Evolutionary conservation across 2,329 filamentous ascomycete species (phyloP), one percentile per base, ranked within the genome.

Genomic region (Lasiodiplodia hormozganensis): DNA sequence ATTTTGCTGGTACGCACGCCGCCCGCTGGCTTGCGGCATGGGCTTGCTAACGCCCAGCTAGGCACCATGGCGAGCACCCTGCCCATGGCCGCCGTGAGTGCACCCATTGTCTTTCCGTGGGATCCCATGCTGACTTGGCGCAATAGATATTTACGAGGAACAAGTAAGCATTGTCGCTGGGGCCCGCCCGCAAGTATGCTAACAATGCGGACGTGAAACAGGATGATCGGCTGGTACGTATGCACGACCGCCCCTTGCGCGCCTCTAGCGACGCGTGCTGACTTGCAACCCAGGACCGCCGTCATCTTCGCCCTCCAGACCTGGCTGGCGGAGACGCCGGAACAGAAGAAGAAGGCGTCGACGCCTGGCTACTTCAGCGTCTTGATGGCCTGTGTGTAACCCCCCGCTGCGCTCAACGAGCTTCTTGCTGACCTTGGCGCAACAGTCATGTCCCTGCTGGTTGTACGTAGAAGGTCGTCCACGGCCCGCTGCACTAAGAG

Each of bases 71-170:
- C 86, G 65, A 95, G 90, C 76, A 96, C 94, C 43, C 85, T 98
- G 77, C 95, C 95, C 69, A 97, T 97, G 95, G 94, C 93, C 69
- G 94, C 94, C 71, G 88, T 90, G 83, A 79, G 85, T 84, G n/a
- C 54, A 8, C 60, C 70, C 18, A 28, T 23, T 47, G 60, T 5
- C 28, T 52, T 38, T 49, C 43, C 47, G 47, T 18, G 18, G 25
- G 11, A 25, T 38, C 67, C 62, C 31, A 11, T 21, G 74, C 75
- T 78, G 70, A 77, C 72, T 73, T 72, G 62, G 51, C 71, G 52
- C 65, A 68, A 70, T 71, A 89, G 87, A 96, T 97, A 86, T 96
- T 97, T 79, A 96, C 92, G 74, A 88, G 94, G 73, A 97, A 97
- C 83, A 92, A 92, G 86, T 96, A 82, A 82, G 84, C 71, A 65